Base-by-base conservation (phyloP, 2,329 filamentous ascomycete genomes). In the Colletotrichum magnum region DNA sequence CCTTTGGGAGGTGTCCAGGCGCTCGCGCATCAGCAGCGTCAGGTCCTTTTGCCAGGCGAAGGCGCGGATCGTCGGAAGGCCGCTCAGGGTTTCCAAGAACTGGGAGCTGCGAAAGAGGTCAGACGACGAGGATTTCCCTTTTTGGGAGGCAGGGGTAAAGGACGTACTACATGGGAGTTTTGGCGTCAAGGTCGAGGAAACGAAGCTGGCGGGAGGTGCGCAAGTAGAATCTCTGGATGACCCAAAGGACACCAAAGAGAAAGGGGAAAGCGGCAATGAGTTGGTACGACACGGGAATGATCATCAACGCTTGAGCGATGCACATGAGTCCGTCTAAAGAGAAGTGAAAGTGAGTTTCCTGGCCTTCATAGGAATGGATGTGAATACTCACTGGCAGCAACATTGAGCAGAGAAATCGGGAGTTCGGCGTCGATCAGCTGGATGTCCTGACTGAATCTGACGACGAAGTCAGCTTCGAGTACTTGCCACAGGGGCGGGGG, bases 201-300 rank as follows among this genome's bases (percentile, higher is more conserved):
- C 87, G 82, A 6, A 89, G 75, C 64, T 88, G 86, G 6, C 86
- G 84, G 0, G 86, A 88, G 1, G 87, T 89, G 4, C 83, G 80
- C n/a, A 89, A 79, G 69, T 89, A 89, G 70, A 85, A 82, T 51
- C 83, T 82, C 65, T 88, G 86, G 16, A 88, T 79, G 5, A 82
- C 13, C n/a, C 39, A 18, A n/a, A 56, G 36, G 6, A 18, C 4
- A 9, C 12, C 36, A 32, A 56, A 32, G 5, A 56, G 12, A 18
- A 56, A 56, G 16, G 36, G 53, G 36, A 41, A 56, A 18, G 18
- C 32, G 4, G 32, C 53, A 18, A 56, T 43, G 21, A 32, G 32
- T 2, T 41, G 32, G 10, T 43, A 56, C 1, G 53, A 32, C 7
- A 32, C 53, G 3, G 53, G 32, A 16, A 56, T 32, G 32, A 32